Conservation (phyloP, 2,329 filamentous ascomycete genomes). For the Corinectria fuckeliana region DNA sequence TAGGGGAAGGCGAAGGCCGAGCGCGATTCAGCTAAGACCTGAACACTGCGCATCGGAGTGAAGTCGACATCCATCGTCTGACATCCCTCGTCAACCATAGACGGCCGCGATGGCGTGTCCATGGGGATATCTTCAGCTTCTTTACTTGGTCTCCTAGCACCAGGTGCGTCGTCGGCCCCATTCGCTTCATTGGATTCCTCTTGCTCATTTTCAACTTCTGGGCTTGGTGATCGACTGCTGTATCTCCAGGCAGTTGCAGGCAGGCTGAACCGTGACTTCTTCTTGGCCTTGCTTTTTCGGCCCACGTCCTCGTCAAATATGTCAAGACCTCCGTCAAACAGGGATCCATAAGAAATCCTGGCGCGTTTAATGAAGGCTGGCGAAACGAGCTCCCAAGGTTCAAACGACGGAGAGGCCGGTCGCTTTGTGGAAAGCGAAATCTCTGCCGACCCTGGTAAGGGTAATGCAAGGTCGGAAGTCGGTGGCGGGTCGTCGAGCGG, state of each 20-base stretch:
- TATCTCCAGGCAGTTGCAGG: slow-evolving; percentile 77
- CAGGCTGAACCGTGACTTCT: slow-evolving; percentile 72
- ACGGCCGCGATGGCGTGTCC: slow-evolving; percentile 29
- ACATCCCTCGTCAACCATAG: slow-evolving; percentile 47
- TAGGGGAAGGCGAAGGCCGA: slow-evolving; percentile 33
- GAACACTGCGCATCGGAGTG: slow-evolving; percentile 37
- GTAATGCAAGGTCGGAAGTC: slow-evolving; percentile 24
- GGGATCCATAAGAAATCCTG: slow-evolving; percentile 71
- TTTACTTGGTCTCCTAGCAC: slow-evolving; percentile 10
- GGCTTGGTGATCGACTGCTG: slow-evolving; percentile 73
- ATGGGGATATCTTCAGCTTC: slow-evolving; percentile 18
- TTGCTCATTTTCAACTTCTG: slow-evolving; percentile 56
- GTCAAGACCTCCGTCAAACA: slow-evolving; percentile 69
- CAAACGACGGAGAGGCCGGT: slow-evolving; percentile 43
- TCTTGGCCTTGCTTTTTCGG: slow-evolving; percentile 52
- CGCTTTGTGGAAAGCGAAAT: slow-evolving; percentile 42
- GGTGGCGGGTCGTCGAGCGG: slow-evolving; percentile 10
- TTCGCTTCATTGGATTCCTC: slow-evolving; percentile 31
- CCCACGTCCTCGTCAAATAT: slow-evolving; percentile 70
- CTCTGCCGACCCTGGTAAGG: slow-evolving; percentile 25
- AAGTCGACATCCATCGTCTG: slow-evolving; percentile 43
- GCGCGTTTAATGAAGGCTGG: slow-evolving; percentile 80
- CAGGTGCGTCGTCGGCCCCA: slow-evolving; percentile 18
- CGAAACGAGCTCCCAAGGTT: slow-evolving; percentile 69
- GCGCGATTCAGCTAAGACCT: slow-evolving; percentile 38